Evolutionary conservation across 2,329 filamentous ascomycete species (phyloP).

Genomic region (Clarireedia monteithiana): DNA sequence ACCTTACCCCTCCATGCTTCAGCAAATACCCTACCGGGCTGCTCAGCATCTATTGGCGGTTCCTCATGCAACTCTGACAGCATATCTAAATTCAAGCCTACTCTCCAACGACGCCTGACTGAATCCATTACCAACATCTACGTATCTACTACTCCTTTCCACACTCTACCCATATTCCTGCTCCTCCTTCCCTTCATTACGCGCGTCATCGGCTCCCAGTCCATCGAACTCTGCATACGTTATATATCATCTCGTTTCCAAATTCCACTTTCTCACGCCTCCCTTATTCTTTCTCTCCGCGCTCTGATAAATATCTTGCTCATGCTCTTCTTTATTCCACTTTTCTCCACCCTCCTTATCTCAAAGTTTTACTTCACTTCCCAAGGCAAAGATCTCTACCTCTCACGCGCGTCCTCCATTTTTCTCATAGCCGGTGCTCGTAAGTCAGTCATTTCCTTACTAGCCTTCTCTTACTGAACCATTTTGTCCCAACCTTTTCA

Average conservation of each 20-base stretch:
- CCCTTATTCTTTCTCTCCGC: constrained; percentile 23
- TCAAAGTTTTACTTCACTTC: constrained; percentile 13
- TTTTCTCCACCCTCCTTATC: constrained; percentile 19
- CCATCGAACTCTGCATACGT: constrained; percentile 18
- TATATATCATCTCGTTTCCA: constrained; percentile 25
- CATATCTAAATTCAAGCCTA: constrained; percentile 11
- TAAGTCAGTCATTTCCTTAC: too few species aligned
- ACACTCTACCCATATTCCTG: constrained; percentile 23
- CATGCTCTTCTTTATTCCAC: constrained; percentile 20
- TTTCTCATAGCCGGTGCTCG: constrained; percentile 15
- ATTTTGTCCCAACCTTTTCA: too few species aligned
- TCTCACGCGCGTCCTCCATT: constrained; percentile 18
- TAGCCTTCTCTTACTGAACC: too few species aligned
- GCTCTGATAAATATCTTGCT: constrained; percentile 23
- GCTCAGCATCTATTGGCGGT: neutral
- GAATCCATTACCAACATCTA: constrained; percentile 3
- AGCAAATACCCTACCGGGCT: neutral
- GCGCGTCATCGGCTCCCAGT: constrained; percentile 12
- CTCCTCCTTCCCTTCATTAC: constrained; percentile 25
- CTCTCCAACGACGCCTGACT: constrained; percentile 9
- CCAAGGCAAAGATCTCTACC: constrained; percentile 20
- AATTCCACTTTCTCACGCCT: constrained; percentile 19
- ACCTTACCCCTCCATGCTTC: constrained; percentile 22
- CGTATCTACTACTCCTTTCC: constrained; percentile 19
- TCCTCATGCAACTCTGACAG: constrained; percentile 3